Evolutionary conservation across 2,329 filamentous ascomycete species (phyloP).

Genomic region (Coniochaeta sp.): DNA sequence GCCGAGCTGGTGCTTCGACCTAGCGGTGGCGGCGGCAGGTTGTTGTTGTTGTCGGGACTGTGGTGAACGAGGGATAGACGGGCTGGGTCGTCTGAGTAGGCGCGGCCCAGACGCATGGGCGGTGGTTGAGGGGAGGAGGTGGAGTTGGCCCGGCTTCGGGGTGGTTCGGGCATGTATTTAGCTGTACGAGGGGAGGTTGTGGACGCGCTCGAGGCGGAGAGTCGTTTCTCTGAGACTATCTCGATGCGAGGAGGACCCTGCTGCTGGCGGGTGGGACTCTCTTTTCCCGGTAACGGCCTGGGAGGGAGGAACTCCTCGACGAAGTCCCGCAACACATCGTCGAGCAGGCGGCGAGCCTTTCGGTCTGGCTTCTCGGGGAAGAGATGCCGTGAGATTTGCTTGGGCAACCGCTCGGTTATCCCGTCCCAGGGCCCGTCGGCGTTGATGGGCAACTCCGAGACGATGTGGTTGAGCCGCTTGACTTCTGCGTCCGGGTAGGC

Average conservation of each 20-base stretch:
- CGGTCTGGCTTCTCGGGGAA: conserved; percentile 56
- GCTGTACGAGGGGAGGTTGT: not conserved
- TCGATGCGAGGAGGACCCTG: not conserved
- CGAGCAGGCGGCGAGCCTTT: conserved; percentile 51
- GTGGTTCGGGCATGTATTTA: not conserved
- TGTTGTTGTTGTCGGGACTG: not conserved
- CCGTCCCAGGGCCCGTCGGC: conserved; percentile 46
- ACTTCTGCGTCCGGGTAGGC: conserved; percentile 73
- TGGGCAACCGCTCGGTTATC: conserved; percentile 67
- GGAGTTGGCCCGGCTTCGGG: not conserved
- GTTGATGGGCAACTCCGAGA: conserved; percentile 63
- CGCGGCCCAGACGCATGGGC: not conserved
- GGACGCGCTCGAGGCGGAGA: not conserved
- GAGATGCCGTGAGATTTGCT: conserved; percentile 66
- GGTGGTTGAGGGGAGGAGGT: not conserved
- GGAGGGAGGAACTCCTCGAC: conserved; percentile 10
- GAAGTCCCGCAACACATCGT: conserved; percentile 48
- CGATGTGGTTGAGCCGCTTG: conserved; percentile 59
- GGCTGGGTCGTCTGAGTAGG: not conserved
- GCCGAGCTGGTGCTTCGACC: not conserved
- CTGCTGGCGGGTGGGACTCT: not conserved
- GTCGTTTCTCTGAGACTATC: not conserved
- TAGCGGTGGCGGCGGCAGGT: not conserved
- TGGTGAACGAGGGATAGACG: not conserved
- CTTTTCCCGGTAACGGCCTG: not conserved